Base-by-base conservation (phyloP, 768 basidiomycete species). In the Russula olivacea region DNA sequence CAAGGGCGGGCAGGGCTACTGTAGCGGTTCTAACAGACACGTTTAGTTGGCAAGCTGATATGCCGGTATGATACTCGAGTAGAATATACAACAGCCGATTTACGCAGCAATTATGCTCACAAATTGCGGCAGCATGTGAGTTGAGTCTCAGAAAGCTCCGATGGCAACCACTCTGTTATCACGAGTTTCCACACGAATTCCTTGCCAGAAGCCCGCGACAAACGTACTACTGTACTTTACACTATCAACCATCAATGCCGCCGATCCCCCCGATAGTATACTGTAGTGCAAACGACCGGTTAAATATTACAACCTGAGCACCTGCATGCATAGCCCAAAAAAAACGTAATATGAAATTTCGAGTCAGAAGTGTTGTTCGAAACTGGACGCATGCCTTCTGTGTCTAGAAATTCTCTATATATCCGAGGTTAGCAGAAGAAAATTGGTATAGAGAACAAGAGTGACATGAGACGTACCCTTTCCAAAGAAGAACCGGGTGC, bases 401-500 rank as follows among this genome's bases (percentile, higher is more conserved):
- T 11, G 21, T 34, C 50, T 61, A 61, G 45, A 61, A 61, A 49
- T 65, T 65, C 51, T 65, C 64, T 63, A 47, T 5, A 38, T 7
- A 19, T 23, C 25, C 43, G 38, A 40, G 4, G n/a, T 47, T 12
- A 55, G 52, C 28, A 54, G 15, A 4, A 3, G 25, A 10, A 7
- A 28, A 11, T 2, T n/a, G n/a, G 40, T 9, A n/a, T n/a, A 12
- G 43, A 21, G 25, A 5, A 12, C 32, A 17, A 45, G 28, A 30
- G 21, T 4, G 10, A 47, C 10, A 41, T 6, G 5, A 10, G 17
- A 49, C 62, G 52, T 66, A 88, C 88, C 93, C 74, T 95, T 95
- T 52, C 92, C 91, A 66, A 88, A 96, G 81, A 89, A 90, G 82
- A 95, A 96, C 58, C 88, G 77, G 1, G 90, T 89, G n/a, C 84